Evolutionary conservation across 305 asterid genomes (phyloP).

Genomic region (Fraxinus floribunda): DNA sequence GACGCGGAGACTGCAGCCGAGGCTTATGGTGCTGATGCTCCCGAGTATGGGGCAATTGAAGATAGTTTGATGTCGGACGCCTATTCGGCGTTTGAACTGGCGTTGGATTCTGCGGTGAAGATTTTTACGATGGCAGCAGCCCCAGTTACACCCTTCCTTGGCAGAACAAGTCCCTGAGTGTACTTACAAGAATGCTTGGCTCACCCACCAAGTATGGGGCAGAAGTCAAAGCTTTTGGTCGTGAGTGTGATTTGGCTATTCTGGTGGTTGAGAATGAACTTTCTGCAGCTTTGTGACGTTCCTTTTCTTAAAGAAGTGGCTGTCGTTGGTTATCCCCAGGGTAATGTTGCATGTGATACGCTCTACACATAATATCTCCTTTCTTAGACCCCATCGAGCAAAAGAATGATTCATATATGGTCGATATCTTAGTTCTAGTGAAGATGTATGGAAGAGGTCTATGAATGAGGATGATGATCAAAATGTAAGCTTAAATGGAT

Average conservation of each 20-base stretch:
- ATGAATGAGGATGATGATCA: background rate
- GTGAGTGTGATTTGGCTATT: conserved; percentile 94
- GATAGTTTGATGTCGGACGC: conserved; percentile 48
- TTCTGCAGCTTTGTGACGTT: conserved; percentile 81
- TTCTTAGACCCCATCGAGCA: background rate
- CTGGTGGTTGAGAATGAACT: conserved; percentile 71
- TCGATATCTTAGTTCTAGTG: background rate
- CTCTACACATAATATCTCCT: conserved; percentile 35
- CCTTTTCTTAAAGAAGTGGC: conserved; percentile 97
- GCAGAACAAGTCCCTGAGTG: conserved; percentile 96
- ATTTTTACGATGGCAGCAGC: conserved; percentile 79
- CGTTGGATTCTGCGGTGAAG: conserved; percentile 91
- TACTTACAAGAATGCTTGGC: conserved; percentile 88
- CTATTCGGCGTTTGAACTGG: conserved; percentile 69
- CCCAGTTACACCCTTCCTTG: conserved; percentile 81
- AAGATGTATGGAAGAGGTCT: background rate
- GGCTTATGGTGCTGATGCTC: background rate
- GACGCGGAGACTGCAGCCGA: conserved; percentile 22
- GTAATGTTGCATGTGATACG: conserved; percentile 21
- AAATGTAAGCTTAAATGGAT: background rate
- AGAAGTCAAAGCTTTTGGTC: conserved; percentile 81
- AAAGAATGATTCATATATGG: background rate
- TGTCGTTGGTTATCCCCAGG: conserved; percentile 74
- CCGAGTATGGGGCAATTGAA: conserved; percentile 21
- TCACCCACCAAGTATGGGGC: conserved; percentile 88